Evolutionary conservation across 1,284 basidiomycete species (phyloP).

Genomic region (Termitomyces sp.): DNA sequence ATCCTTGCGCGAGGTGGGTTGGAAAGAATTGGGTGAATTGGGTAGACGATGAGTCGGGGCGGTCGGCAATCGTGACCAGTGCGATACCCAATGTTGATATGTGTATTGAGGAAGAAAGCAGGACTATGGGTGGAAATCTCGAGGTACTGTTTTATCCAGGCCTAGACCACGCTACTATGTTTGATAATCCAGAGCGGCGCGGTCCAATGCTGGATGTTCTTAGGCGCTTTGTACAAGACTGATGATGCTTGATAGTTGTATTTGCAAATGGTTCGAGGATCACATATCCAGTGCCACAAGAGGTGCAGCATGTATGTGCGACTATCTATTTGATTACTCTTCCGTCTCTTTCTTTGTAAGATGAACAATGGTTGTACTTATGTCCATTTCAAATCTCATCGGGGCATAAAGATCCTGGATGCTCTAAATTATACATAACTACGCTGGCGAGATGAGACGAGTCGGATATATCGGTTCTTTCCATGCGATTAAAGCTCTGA

Average conservation of each 20-base stretch:
- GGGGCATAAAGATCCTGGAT: no score
- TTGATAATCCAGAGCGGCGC: conserved; percentile 38
- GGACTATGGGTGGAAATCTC: conserved; percentile 22
- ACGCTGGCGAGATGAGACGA: no score
- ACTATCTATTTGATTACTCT: no score
- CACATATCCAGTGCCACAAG: no score
- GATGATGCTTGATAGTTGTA: not conserved
- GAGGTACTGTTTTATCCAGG: conserved; percentile 49
- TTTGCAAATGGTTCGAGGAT: no score
- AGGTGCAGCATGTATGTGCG: no score
- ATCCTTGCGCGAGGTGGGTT: conserved; percentile 30
- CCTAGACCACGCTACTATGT: conserved; percentile 55
- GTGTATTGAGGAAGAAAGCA: not conserved
- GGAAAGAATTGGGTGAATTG: conserved; percentile 12
- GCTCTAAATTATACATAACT: no score
- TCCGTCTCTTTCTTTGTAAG: no score
- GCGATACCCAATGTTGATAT: not conserved
- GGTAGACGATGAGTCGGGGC: conserved; percentile 10
- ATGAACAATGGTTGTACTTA: no score
- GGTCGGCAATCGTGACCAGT: not conserved
- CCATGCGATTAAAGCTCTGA: no score
- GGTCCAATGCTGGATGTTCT: conserved; percentile 38
- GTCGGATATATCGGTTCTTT: no score
- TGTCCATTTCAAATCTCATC: no score
- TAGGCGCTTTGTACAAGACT: conserved; percentile 27